Evolutionary conservation across 1,284 basidiomycete species (phyloP).

Genomic region (Moesziomyces parantarcticus): DNA sequence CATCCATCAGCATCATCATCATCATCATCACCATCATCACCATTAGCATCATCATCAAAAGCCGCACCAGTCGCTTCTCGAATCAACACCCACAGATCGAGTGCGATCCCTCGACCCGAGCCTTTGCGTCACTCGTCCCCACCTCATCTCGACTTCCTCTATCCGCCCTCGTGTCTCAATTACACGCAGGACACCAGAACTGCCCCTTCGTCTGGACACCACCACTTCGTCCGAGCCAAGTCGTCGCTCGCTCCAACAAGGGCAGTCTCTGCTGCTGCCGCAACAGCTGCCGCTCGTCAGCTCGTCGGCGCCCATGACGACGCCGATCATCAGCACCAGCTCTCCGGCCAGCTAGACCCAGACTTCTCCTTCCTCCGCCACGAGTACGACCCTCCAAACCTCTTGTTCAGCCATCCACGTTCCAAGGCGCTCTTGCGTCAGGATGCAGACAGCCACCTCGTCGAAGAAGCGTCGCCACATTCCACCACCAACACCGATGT

Average conservation of each 20-base stretch:
- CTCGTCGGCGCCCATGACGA: slow-evolving; percentile 9
- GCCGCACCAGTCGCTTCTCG: no score
- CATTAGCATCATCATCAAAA: not conserved
- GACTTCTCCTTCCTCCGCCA: slow-evolving; percentile 30
- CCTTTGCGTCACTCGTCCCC: not conserved
- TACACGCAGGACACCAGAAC: not conserved
- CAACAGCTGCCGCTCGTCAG: slow-evolving; percentile 14
- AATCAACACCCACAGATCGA: not conserved
- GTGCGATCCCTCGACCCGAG: not conserved
- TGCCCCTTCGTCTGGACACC: not conserved
- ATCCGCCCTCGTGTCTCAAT: slow-evolving; percentile 37
- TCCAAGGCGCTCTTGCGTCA: slow-evolving; percentile 13
- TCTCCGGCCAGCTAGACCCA: slow-evolving; percentile 4
- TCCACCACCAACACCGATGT: not conserved
- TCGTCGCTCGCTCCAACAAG: slow-evolving; percentile 32
- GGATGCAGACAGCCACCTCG: slow-evolving; percentile 22
- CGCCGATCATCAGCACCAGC: slow-evolving; percentile 9
- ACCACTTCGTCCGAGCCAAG: slow-evolving; percentile 8
- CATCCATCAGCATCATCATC: not conserved
- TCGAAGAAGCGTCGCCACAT: slow-evolving; percentile 1
- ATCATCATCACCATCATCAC: slow-evolving; percentile 3
- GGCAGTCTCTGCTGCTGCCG: slow-evolving; percentile 17
- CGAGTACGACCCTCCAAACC: slow-evolving; percentile 20
- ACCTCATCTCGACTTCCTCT: slow-evolving; percentile 27
- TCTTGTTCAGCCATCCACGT: slow-evolving; percentile 13